phyloP scores from a whole-genome alignment of 1,284 basidiomycete species.

The Trametes polyzona region DNA sequence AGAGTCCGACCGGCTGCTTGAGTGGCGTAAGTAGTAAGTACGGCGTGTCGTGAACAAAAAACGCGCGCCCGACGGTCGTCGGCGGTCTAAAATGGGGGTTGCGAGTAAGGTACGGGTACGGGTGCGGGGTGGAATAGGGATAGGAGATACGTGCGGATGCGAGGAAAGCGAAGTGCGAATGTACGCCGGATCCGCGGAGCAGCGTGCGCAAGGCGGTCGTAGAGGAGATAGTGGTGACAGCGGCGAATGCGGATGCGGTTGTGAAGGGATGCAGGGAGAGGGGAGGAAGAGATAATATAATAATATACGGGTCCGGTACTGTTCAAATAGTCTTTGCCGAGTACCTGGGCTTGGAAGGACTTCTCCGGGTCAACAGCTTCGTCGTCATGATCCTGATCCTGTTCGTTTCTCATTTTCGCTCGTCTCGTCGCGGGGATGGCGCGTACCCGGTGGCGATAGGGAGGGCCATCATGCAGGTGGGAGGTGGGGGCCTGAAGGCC shows the following conservation, averaged over 20 bases:
- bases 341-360: constrained; percentile 16
- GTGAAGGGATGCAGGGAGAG: not conserved
- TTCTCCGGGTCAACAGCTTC: constrained; percentile 14
- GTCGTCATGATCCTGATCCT: not conserved
- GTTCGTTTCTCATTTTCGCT: constrained; percentile 12
- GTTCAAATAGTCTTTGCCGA: constrained; percentile 24
- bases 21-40: not conserved
- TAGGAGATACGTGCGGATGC: not conserved
- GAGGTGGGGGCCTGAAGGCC: constrained; percentile 3
- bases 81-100: not conserved
- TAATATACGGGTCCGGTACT: constrained; percentile 29
- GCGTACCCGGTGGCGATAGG: not conserved
- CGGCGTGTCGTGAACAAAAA: not conserved
- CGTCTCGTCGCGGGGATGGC: not conserved
- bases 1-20: no score
- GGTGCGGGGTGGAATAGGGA: not conserved
- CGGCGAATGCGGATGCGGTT: not conserved
- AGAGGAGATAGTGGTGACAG: not conserved
- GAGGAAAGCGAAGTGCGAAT: not conserved
- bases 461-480: not conserved
- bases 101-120: not conserved
- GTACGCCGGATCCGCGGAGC: not conserved
- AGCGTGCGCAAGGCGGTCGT: not conserved
- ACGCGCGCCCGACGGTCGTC: no score
- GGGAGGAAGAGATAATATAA: constrained; percentile 7